Percentiles rank a stretch among this genome's conserved stretches.
Conservation (phyloP, 495 filamentous ascomycete genomes). For the Cryomyces antarcticus region DNA sequence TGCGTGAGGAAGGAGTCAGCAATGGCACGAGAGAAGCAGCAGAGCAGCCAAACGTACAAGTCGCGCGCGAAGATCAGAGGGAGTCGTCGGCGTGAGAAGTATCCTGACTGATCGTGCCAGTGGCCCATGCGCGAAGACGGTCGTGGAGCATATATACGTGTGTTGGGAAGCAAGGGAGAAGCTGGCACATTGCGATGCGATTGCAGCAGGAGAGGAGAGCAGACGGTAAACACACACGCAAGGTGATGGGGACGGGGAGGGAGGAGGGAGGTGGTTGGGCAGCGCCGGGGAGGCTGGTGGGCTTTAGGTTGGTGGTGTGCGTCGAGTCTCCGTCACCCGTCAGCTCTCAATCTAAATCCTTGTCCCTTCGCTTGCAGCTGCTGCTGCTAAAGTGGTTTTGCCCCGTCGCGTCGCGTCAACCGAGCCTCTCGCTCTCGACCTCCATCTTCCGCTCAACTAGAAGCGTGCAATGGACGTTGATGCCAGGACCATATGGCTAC, state of each 20-base stretch:
- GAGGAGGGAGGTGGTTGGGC: not conserved
- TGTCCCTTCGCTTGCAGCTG: no score
- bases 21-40: no score
- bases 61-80: no score
- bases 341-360: no score
- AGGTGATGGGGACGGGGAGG: not conserved
- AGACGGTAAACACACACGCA: not conserved
- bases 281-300: not conserved
- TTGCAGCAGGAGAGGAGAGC: not conserved
- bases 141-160: slow-evolving; percentile 1
- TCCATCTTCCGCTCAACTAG: no score
- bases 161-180: not conserved
- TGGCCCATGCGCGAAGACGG: slow-evolving; percentile 8
- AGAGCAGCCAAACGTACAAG: no score
- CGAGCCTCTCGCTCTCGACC: no score
- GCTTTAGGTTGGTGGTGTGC: not conserved
- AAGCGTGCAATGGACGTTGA: no score
- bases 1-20: slow-evolving; percentile 9
- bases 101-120: slow-evolving; percentile 10
- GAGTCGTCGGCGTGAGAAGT: slow-evolving; percentile 12
- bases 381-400: no score
- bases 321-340: no score
- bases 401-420: no score
- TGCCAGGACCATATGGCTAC: no score
- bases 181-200: not conserved